Percentiles rank a stretch among this genome's conserved stretches.
Conservation (phyloP, 2,329 filamentous ascomycete genomes). For the Venturia nashicola region DNA sequence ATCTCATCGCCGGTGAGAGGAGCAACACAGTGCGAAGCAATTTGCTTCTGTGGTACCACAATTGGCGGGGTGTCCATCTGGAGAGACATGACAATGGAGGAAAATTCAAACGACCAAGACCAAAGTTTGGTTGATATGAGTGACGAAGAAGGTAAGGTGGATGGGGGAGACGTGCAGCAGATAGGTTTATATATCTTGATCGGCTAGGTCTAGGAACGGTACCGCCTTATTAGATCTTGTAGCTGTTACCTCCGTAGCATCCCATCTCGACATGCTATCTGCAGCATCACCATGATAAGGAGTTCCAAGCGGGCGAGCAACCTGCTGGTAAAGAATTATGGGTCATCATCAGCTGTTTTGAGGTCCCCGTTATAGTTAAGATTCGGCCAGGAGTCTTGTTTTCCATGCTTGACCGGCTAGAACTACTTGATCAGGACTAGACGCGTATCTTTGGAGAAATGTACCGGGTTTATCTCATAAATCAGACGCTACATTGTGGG, state of each 20-base stretch:
- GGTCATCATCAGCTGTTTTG: background rate
- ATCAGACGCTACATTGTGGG: too few species aligned
- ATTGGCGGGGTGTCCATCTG: conserved; percentile 3
- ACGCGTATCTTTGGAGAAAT: background rate
- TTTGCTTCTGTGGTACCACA: conserved; percentile 1
- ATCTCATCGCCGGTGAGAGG: conserved; percentile 49
- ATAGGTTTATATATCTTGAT: background rate
- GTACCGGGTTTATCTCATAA: too few species aligned
- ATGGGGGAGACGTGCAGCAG: background rate
- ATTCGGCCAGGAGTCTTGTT: background rate
- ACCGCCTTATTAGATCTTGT: background rate
- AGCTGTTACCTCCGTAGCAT: too few species aligned
- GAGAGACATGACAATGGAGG: conserved; percentile 2
- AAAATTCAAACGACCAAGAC: background rate
- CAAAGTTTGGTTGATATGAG: background rate
- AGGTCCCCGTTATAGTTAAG: background rate
- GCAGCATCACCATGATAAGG: conserved; percentile 2
- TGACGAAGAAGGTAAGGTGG: background rate
- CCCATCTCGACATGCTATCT: background rate
- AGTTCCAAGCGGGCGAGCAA: background rate
- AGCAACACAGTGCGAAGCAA: conserved; percentile 43
- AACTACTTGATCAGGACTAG: background rate
- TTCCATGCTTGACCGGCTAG: background rate
- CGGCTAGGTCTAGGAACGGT: background rate
- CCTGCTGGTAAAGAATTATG: background rate